These are phyloP conservation scores for Xylaria cubensis DNA, from an alignment of 495 filamentous ascomycete genomes.

Conservation along the genomic window DNA sequence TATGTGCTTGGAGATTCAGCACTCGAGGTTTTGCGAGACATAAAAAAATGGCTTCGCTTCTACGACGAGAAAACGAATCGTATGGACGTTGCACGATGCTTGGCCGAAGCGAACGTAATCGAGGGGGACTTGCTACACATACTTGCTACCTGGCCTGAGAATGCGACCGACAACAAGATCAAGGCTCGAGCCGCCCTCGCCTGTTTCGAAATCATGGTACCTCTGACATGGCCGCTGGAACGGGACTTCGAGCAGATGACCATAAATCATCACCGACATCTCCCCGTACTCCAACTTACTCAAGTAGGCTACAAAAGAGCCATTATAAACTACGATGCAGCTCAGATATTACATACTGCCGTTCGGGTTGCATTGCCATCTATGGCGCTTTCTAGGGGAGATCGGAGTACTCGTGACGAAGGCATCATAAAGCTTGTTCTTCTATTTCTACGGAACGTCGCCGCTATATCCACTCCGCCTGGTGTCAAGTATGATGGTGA, in stretches of 20 bases:
- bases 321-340: conserved; percentile 80
- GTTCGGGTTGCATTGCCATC: conserved; percentile 85
- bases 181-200: conserved; percentile 75
- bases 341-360: conserved; percentile 74
- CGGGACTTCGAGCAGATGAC: conserved; percentile 79
- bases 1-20: conserved; percentile 96
- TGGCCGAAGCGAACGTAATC: conserved; percentile 92
- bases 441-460: conserved; percentile 86
- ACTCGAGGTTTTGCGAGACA: conserved; percentile 86
- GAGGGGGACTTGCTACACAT: conserved; percentile 90
- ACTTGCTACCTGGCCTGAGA: conserved; percentile 77
- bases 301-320: conserved; percentile 89
- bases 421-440: conserved; percentile 92
- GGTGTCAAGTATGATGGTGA: conserved; percentile 66
- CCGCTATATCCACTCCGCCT: conserved; percentile 76
- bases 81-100: conserved; percentile 91
- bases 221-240: conserved; percentile 93
- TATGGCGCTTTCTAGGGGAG: conserved; percentile 78
- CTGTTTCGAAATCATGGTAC: conserved; percentile 90
- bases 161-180: conserved; percentile 73
- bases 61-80: conserved; percentile 95
- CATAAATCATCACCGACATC: conserved; percentile 88
- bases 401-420: conserved; percentile 81
- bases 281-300: conserved; percentile 84
- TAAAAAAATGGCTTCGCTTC: conserved; percentile 91